phyloP scores from a whole-genome alignment of 208 protist species.

The Acanthamoeba triangularis region DNA sequence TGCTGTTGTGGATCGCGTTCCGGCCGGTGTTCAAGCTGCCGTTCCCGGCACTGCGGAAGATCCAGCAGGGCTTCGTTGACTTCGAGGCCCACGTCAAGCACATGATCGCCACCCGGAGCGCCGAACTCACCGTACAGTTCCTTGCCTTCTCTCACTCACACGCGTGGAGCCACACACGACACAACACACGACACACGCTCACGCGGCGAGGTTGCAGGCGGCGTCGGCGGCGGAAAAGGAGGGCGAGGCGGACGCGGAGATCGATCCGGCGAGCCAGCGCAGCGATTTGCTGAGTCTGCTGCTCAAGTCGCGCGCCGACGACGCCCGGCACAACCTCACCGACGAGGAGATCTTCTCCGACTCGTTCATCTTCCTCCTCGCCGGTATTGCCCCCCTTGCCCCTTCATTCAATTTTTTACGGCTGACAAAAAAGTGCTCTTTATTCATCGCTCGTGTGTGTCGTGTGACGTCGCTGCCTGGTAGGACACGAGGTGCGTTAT shows the following conservation, averaged over 20 bases:
- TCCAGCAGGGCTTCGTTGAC: neutral
- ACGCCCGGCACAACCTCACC: neutral
- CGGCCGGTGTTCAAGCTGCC: constrained; percentile 5
- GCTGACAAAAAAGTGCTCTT: no score
- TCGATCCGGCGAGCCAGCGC: neutral
- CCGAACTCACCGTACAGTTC: no score
- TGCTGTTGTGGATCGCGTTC: neutral
- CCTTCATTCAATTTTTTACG: neutral
- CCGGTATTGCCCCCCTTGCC: neutral
- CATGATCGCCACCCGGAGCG: neutral
- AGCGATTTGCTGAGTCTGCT: constrained; percentile 40
- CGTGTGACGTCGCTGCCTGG: no score
- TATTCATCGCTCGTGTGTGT: neutral
- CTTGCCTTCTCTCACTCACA: no score
- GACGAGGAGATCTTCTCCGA: constrained; percentile 39
- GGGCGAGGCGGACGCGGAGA: neutral
- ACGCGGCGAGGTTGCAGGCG: no score
- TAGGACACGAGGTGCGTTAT: no score
- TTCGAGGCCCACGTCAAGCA: constrained; percentile 12
- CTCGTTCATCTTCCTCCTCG: constrained; percentile 53
- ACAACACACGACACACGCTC: no score
- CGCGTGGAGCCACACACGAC: no score
- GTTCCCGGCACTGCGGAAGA: neutral
- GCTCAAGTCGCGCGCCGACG: neutral
- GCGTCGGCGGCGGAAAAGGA: neutral